Conservation (phyloP, 169 alveolate species). For the Plasmodium reichenowi region DNA sequence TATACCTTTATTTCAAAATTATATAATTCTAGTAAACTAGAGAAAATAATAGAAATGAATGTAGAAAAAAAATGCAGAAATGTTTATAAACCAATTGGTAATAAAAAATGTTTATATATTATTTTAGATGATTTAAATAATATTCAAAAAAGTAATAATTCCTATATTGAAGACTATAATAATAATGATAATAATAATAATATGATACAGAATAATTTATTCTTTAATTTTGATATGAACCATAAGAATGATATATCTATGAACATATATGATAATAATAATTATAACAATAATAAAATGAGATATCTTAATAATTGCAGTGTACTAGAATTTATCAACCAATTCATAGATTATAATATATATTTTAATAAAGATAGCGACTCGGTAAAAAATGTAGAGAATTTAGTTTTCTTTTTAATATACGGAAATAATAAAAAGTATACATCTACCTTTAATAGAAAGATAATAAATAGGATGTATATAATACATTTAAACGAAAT, state of each 20-base stretch:
- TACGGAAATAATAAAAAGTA: slow-evolving; percentile 74
- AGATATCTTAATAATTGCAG: slow-evolving; percentile 9
- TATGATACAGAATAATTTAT: not conserved
- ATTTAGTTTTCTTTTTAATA: slow-evolving; percentile 68
- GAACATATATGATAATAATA: slow-evolving; percentile 7
- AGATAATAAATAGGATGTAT: slow-evolving; percentile 46
- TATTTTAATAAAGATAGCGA: slow-evolving; percentile 68
- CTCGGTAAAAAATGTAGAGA: slow-evolving; percentile 53
- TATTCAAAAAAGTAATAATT: slow-evolving; percentile 35
- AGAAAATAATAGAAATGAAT: slow-evolving; percentile 71
- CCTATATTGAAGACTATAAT: not conserved
- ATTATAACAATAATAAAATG: not conserved
- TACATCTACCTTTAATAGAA: slow-evolving; percentile 63
- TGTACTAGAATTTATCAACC: slow-evolving; percentile 64
- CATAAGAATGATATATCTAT: slow-evolving; percentile 14
- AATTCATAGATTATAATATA: slow-evolving; percentile 73
- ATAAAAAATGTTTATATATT: slow-evolving; percentile 63
- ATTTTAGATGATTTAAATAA: slow-evolving; percentile 73
- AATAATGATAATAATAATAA: not conserved
- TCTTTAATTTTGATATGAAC: slow-evolving; percentile 52
- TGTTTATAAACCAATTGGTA: slow-evolving; percentile 70
- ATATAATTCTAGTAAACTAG: slow-evolving; percentile 51
- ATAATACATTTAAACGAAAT: slow-evolving; percentile 71
- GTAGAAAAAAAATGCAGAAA: slow-evolving; percentile 76
- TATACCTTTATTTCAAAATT: slow-evolving; percentile 70